Base-by-base conservation (phyloP, 2,329 filamentous ascomycete species). In the Sarocladiaceae sp. region DNA sequence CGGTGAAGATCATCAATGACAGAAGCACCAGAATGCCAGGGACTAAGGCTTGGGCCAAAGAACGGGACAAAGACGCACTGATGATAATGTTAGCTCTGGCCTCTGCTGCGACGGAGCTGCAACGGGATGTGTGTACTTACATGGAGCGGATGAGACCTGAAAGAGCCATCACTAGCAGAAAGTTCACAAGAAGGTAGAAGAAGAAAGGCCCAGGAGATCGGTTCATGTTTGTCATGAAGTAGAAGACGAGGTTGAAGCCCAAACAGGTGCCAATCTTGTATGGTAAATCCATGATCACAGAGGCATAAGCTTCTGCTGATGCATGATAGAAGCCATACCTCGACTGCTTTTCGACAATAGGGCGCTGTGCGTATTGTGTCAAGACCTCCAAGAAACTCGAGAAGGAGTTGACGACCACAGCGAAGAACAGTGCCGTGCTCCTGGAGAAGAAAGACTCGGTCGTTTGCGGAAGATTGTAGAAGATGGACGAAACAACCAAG, bases 151-250 rank as follows among this genome's bases (percentile, higher is more conserved):
- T 86, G 53, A 86, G 68, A 72, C 83, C 84, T 44, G 79, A 84
- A 83, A 86, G 86, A 52, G 76, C 75, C 54, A 86, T 62, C 0
- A 80, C 83, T 22, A 77, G 75, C 36, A 76, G 65, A 62, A 85
- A 72, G 2, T 71, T 69, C 25, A 77, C 62, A 0, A 78, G 55
- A 12, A 69, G 59, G 60, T 72, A 77, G 59, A 70, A 75, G 61
- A 77, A 77, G 63, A 76, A 78, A 2, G 66, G 59, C 1, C 72
- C 73, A 3, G 74, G 64, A 22, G 72, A 69, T 17, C 72, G 65
- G 15, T 69, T 66, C 1, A 78, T 61, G 8, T 72, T 67, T 2
- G 71, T 69, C 73, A 77, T 76, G 58, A 78, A 77, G 56, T 78
- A 78, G 13, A 77, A 60, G 22, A 72, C 69, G n/a, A 75, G 59